These are phyloP conservation scores for Conticribra weissflogii DNA, from an alignment of 108 stramenopile genomes.

Conservation along the genomic window DNA sequence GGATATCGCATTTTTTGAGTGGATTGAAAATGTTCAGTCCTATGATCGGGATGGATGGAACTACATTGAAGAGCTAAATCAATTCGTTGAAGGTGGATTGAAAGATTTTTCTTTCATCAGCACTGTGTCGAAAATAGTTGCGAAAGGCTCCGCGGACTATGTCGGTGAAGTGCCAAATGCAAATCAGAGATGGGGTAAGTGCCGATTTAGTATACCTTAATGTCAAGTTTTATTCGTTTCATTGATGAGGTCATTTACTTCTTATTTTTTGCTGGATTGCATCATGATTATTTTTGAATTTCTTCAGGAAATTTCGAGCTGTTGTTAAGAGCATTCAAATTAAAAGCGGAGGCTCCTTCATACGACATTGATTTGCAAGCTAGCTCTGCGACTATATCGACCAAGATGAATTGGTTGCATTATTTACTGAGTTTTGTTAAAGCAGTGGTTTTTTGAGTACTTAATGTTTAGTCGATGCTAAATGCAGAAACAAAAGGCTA, in stretches of 20 bases:
- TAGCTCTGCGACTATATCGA: too few relatives aligned
- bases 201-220: background rate
- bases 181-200: background rate
- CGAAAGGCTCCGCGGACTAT: background rate
- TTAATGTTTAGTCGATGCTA: too few relatives aligned
- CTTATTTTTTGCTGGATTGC: background rate
- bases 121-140: slow-evolving; percentile 8
- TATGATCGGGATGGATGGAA: slow-evolving; percentile 17
- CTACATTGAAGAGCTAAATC: slow-evolving; percentile 11
- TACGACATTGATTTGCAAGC: background rate
- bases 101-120: slow-evolving; percentile 18
- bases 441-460: too few relatives aligned
- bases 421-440: too few relatives aligned
- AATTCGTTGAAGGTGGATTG: slow-evolving; percentile 32
- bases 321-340: background rate
- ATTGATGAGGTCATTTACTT: background rate
- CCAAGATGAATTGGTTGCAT: too few relatives aligned
- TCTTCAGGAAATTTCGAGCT: background rate
- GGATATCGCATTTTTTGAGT: slow-evolving; percentile 25
- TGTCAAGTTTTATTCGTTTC: background rate
- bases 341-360: background rate
- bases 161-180: background rate
- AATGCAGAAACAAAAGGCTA: too few relatives aligned
- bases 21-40: slow-evolving; percentile 25
- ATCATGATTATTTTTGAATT: too few relatives aligned